phyloP scores from a whole-genome alignment of 768 basidiomycete genomes.

The Serendipita sp. region DNA sequence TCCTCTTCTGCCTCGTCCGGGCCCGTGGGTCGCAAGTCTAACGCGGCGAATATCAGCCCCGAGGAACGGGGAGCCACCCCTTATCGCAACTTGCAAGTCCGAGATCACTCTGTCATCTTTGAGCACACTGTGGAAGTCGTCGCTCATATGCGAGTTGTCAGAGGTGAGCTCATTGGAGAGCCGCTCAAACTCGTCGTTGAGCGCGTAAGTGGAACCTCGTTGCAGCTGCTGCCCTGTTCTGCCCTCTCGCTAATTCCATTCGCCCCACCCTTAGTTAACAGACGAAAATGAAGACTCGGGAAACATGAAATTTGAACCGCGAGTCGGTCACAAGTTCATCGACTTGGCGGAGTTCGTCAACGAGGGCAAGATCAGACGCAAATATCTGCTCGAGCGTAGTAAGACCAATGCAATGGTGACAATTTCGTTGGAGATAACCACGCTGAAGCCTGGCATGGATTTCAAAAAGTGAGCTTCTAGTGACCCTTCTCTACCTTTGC shows the following conservation, averaged over 20 bases:
- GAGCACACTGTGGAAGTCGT: conserved; percentile 3
- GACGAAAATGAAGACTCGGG: not conserved
- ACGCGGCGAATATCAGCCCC: not conserved
- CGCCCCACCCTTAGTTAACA: not conserved
- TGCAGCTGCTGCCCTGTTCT: not conserved
- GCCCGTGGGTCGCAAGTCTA: not conserved
- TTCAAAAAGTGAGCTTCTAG: not conserved
- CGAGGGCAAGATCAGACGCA: conserved; percentile 39
- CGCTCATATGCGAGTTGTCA: not conserved
- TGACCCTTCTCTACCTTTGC: not conserved
- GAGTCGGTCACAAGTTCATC: conserved; percentile 48
- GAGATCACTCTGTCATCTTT: conserved; percentile 1
- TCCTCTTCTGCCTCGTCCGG: not conserved
- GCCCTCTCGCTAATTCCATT: not conserved
- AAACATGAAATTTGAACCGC: conserved; percentile 27
- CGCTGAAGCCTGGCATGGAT: not conserved
- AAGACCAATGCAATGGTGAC: conserved; percentile 51
- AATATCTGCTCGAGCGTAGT: conserved; percentile 53
- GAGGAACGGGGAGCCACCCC: not conserved
- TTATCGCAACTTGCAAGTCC: not conserved
- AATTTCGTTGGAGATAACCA: not conserved
- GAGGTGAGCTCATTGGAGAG: conserved; percentile 2
- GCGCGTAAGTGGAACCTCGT: not conserved
- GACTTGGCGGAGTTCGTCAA: conserved; percentile 64
- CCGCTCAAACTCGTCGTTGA: conserved; percentile 6